Evolutionary conservation across 345 rosid genomes (phyloP), one percentile per base, ranked within the genome.

Genomic region (Lepidium sativum): DNA sequence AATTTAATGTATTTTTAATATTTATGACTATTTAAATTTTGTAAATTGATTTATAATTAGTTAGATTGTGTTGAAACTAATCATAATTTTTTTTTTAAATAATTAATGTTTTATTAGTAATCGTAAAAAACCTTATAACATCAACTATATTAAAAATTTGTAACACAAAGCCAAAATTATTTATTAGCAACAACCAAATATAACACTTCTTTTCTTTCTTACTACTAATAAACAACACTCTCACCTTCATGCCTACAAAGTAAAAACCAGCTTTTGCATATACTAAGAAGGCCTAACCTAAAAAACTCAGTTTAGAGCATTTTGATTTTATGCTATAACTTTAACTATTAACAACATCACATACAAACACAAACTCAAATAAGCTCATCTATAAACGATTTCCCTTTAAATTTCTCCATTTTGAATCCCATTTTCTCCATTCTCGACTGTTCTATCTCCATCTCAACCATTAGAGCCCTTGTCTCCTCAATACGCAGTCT

Each of bases 401-500:
- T 83, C 17, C 81, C 78, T 35, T 76, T 80, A 67, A 77, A 82
- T 39, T 78, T 83, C n/a, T 83, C 85, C 42, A 76, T 48, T 57
- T 69, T 79, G 6, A 70, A 69, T 47, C 85, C 66, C 33, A 75
- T 60, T 43, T 78, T 76, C 53, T 69, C 79, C 65, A 79, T 31
- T 33, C 68, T 57, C 0, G 80, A 70, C 60, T 76, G 56, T 66
- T 83, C 85, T 5, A 34, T 60, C 80, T 85, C 90, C 4, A 85
- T 70, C 53, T 82, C 76, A 1, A 43, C 59, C 68, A 87, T 31
- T 6, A 39, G 65, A 12, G 66, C 72, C 32, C 70, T 44, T 9
- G 77, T 75, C 70, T 82, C 84, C 3, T 61, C 69, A 0, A 84
- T 72, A 21, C 41, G 43, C 13, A 67, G 56, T 67, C 45, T 77